phyloP scores from a whole-genome alignment of 2,329 filamentous ascomycete genomes.

The Nigrospora osmanthi region DNA sequence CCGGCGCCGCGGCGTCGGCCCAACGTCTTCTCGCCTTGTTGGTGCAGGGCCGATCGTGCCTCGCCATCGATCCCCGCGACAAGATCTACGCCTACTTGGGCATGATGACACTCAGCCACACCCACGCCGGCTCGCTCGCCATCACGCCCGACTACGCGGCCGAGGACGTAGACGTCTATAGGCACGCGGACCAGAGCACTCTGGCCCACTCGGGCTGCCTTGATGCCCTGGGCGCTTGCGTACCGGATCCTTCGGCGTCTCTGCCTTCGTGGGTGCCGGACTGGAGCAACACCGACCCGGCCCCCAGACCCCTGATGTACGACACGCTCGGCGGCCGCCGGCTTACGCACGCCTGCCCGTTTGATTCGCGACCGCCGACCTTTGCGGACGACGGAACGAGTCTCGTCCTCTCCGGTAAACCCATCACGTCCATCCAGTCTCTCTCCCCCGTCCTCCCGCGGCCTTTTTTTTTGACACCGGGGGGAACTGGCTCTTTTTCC shows the following conservation, averaged over 20 bases:
- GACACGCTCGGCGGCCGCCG: constrained; percentile 2
- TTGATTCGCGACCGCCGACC: neutral
- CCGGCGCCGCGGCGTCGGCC: neutral
- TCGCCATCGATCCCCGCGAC: neutral
- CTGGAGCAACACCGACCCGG: neutral
- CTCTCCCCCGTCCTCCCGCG: neutral
- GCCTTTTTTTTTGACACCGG: too few relatives aligned
- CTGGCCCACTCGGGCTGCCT: neutral
- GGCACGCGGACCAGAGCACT: neutral
- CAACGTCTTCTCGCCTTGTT: neutral
- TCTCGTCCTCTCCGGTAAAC: neutral
- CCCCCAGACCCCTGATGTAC: neutral
- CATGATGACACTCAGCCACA: neutral
- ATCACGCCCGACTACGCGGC: constrained; percentile 1
- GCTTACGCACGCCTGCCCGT: neutral
- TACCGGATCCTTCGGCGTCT: neutral
- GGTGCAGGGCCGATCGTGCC: neutral
- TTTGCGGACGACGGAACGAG: neutral
- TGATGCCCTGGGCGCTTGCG: constrained; percentile 1
- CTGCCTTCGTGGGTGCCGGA: constrained; percentile 3
- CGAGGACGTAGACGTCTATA: neutral
- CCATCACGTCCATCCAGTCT: neutral
- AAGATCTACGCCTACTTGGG: constrained; percentile 2
- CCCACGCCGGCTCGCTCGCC: neutral
- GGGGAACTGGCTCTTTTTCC: too few relatives aligned